These are phyloP conservation scores for Sphaerostilbella broomeana DNA, from an alignment of 2,329 filamentous ascomycete species.

Conservation along the genomic window DNA sequence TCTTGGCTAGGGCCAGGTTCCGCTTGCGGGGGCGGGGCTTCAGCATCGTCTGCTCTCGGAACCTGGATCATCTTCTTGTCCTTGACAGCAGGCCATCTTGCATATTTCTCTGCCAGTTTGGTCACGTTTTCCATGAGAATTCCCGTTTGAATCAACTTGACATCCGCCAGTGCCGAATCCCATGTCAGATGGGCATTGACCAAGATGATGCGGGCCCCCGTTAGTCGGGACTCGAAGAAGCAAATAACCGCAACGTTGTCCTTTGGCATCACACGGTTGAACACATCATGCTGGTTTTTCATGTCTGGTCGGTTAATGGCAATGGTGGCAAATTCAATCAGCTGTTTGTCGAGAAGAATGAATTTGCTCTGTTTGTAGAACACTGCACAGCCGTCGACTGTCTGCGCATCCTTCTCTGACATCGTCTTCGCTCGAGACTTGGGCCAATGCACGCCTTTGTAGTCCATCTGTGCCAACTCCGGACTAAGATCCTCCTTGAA, in stretches of 20 bases:
- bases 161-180: constrained; percentile 85
- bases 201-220: constrained; percentile 85
- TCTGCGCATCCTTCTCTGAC: constrained; percentile 77
- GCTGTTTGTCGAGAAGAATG: constrained; percentile 85
- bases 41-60: constrained; percentile 36
- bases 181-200: constrained; percentile 93
- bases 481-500: constrained; percentile 88
- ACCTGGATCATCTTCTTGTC: constrained; percentile 63
- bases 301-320: constrained; percentile 94
- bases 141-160: constrained; percentile 93
- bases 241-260: constrained; percentile 92
- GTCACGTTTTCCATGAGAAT: constrained; percentile 90
- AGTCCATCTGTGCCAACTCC: constrained; percentile 78
- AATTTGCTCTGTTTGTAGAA: constrained; percentile 97
- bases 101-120: constrained; percentile 79
- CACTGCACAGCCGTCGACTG: constrained; percentile 93
- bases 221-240: constrained; percentile 86
- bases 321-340: constrained; percentile 85
- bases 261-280: constrained; percentile 97
- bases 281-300: constrained; percentile 95
- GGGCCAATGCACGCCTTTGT: constrained; percentile 90
- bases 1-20: constrained; percentile 77
- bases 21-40: constrained; percentile 43
- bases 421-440: constrained; percentile 88
- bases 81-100: constrained; percentile 69